A percentile compares a stretch with the other conserved stretches of the same genome.
These are phyloP conservation scores for Trametes polyzona DNA, from an alignment of 1,284 basidiomycete species.

Conservation along the genomic window DNA sequence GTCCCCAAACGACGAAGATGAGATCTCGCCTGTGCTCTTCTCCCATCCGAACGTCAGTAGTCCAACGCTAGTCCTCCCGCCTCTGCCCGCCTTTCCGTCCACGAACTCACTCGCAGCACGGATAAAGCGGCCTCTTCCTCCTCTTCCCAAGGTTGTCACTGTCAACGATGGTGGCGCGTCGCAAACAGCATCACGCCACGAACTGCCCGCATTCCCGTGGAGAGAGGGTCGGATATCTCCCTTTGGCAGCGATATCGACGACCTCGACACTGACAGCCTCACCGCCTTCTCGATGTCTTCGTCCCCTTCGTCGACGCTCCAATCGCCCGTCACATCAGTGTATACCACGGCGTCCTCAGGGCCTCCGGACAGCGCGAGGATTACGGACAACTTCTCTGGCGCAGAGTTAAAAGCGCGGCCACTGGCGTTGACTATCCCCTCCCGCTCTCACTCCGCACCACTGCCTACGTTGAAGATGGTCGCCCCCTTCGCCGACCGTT, in stretches of 20 bases:
- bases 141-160: constrained; percentile 21
- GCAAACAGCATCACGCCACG: constrained; percentile 8
- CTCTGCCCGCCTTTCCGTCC: constrained; percentile 13
- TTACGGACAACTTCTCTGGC: constrained; percentile 4
- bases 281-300: constrained; percentile 14
- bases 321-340: constrained; percentile 14
- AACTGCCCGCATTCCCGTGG: not conserved
- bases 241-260: constrained; percentile 19
- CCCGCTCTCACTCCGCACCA: constrained; percentile 12
- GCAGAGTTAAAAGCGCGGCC: constrained; percentile 1
- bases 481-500: constrained; percentile 11
- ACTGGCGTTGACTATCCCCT: constrained; percentile 15
- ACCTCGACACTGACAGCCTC: constrained; percentile 19
- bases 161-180: not conserved
- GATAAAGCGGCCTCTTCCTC: constrained; percentile 19
- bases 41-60: constrained; percentile 20
- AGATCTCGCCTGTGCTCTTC: constrained; percentile 16
- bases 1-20: constrained; percentile 1
- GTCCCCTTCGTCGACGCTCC: constrained; percentile 6
- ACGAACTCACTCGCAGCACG: constrained; percentile 13
- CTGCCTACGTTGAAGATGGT: constrained; percentile 5
- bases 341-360: constrained; percentile 12
- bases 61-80: constrained; percentile 6
- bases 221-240: constrained; percentile 13
- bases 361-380: constrained; percentile 10